Percentiles rank a stretch among this genome's conserved stretches.
Evolutionary conservation across 2,329 filamentous ascomycete genomes (phyloP).

Genomic region (Akanthomyces muscarius): DNA sequence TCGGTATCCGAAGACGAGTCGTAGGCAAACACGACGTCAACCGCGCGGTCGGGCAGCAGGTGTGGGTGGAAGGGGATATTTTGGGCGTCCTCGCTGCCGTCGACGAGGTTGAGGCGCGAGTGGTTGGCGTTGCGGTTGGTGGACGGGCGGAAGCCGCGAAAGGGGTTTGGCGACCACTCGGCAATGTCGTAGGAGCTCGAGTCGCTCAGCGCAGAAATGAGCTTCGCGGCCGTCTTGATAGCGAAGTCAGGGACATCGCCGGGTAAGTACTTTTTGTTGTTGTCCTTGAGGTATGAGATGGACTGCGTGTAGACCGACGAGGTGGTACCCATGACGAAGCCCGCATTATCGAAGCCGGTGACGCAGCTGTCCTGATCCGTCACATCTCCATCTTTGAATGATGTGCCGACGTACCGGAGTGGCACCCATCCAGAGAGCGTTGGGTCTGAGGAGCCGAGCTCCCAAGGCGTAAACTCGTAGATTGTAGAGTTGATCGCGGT

Average conservation of each 20-base stretch:
- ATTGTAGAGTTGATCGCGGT: constrained; percentile 63
- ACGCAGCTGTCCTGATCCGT: constrained; percentile 58
- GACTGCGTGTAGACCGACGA: constrained; percentile 81
- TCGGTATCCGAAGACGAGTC: constrained; percentile 72
- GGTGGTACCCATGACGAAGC: constrained; percentile 82
- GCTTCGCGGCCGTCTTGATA: constrained; percentile 43
- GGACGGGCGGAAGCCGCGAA: constrained; percentile 59
- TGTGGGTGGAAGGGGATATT: constrained; percentile 77
- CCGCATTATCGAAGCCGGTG: constrained; percentile 75
- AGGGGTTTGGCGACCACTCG: constrained; percentile 68
- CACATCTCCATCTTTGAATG: constrained; percentile 61
- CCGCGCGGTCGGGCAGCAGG: constrained; percentile 64
- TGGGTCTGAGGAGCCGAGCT: constrained; percentile 74
- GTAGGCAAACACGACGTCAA: constrained; percentile 79
- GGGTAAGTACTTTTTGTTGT: constrained; percentile 21
- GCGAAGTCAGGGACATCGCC: constrained; percentile 46
- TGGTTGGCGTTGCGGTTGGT: constrained; percentile 54
- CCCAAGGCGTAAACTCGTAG: constrained; percentile 75
- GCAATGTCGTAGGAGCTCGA: constrained; percentile 66
- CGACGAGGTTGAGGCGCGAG: constrained; percentile 63
- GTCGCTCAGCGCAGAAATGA: constrained; percentile 54
- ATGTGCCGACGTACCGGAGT: constrained; percentile 66
- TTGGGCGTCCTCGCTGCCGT: constrained; percentile 73
- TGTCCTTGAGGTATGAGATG: constrained; percentile 54
- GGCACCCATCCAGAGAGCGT: constrained; percentile 69